Evolutionary conservation across 1,284 basidiomycete species (phyloP).

Genomic region (Grifola frondosa): DNA sequence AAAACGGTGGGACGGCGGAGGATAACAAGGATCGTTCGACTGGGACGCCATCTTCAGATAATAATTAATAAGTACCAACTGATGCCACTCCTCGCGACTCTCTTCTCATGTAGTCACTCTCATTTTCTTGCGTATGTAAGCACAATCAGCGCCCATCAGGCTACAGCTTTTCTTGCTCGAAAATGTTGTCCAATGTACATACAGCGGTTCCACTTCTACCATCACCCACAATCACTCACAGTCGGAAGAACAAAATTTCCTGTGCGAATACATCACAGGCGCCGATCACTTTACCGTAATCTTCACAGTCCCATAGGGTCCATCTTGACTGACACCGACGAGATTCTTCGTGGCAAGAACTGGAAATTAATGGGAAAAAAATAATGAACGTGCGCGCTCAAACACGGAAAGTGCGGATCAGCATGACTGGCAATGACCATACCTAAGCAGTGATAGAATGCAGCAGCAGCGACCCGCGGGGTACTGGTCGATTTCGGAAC

Average conservation of each 20-base stretch:
- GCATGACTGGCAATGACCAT: no score
- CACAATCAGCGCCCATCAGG: no score
- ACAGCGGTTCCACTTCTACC: no score
- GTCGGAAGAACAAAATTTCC: not conserved
- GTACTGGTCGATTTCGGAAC: constrained; percentile 66
- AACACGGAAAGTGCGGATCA: not conserved
- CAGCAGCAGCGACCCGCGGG: constrained; percentile 71
- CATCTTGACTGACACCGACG: constrained; percentile 50
- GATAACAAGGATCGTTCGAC: constrained; percentile 18
- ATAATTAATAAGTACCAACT: constrained; percentile 5
- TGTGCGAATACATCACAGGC: not conserved
- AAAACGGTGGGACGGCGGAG: constrained; percentile 9
- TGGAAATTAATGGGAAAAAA: constrained; percentile 25
- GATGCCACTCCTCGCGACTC: not conserved
- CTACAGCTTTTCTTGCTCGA: no score
- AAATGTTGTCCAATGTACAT: no score
- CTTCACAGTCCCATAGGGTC: constrained; percentile 50
- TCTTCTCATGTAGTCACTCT: constrained; percentile 3
- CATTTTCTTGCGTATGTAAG: constrained; percentile 13
- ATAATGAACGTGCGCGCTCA: not conserved
- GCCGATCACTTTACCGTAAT: constrained; percentile 37
- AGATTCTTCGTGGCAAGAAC: constrained; percentile 68
- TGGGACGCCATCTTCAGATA: constrained; percentile 11
- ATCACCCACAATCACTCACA: not conserved
- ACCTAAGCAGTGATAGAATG: constrained; percentile 82